Base-by-base conservation (phyloP, 2,329 filamentous ascomycete genomes). In the Bipolaris victoriae region DNA sequence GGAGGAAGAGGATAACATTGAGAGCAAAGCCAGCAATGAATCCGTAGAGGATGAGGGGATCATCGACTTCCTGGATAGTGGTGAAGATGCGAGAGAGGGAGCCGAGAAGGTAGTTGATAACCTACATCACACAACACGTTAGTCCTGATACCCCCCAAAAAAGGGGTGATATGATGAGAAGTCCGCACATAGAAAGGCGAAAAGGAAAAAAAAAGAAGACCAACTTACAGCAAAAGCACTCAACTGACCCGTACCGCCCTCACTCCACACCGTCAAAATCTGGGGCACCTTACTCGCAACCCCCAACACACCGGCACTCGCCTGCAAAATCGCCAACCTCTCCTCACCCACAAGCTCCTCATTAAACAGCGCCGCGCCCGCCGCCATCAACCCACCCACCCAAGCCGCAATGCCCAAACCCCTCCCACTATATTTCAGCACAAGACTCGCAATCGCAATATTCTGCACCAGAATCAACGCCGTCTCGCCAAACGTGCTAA, bases 31-130 rank as follows among this genome's bases (percentile, higher is more conserved):
- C 95, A 7, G 92, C 91, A 53, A 98, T 80, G 82, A 96, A 98
- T 49, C 93, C 90, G 79, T 96, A 98, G 24, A 99, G 85, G 70
- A 99, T 98, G 57, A 98, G 84, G 79, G 93, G 93, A 78, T 99
- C 95, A 76, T 96, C 90, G 58, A 99, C 95, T 82, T 99, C 95
- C 74, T 98, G 93, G 56, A 99, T 82, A 7, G 96, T 99, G 31
- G 95, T 99, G 79, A 97, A 99, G 80, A 99, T 96, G 74, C 95
- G 90, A 24, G 92, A 91, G 57, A 98, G 86, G 41, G 92, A 97
- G 37, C 96, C 95, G 68, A 88, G 83, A 70, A 99, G 91, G 79
- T 97, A 99, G 83, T 97, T 98, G 85, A 99, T 97, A 67, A 99
- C 92, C 93, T 97, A 20, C 6, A 31, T 33, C 9, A 7, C 5